Evolutionary conservation across 2,329 filamentous ascomycete species (phyloP), one percentile per base, ranked within the genome.

Genomic region (Verticillium tricorpus): DNA sequence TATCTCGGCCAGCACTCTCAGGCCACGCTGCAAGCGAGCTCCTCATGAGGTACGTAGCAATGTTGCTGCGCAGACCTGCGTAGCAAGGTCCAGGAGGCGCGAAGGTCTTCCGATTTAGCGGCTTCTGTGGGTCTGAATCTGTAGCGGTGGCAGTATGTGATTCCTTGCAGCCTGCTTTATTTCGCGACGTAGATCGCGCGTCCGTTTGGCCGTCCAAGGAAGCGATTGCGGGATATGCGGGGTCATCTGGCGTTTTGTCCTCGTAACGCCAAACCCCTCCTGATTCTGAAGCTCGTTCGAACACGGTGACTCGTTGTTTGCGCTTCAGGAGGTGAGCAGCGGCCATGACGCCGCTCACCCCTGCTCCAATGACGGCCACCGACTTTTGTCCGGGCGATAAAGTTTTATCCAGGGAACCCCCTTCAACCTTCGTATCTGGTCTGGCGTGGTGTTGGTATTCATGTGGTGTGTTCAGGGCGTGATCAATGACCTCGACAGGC

Each of bases 61-160:
- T 89, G 68, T 94, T 95, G 39, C 90, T 92, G 69, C 88, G 88
- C 8, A 93, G 75, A 2, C 82, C 81, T 5, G 72, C 73, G 62
- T 83, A 75, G 82, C 84, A 77, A 80, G 92, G 76, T 0, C 72
- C 73, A 0, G 71, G 73, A 2, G 69, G 70, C 2, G 69, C 65
- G 40, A 68, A 70, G 2, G 9, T 11, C 9, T 52, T 52, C 19
- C 45, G 19, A 25, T 8, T 22, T 7, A 57, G 7, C 4, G 8
- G 12, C 17, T 32, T 15, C 31, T 37, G 17, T 9, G 3, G 11
- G 4, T 56, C 25, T 56, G 11, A 8, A 11, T 6, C 14, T 15
- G 17, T 3, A 32, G 11, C 7, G n/a, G 19, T n/a, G 5, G 55
- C 14, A 4, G 9, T 2, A 14, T 12, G 9, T 9, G 34, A 11